A percentile compares a stretch with the other conserved stretches of the same genome.
These are phyloP conservation scores for Arthroderma sp. DNA, from an alignment of 2,329 filamentous ascomycete species.

Conservation along the genomic window DNA sequence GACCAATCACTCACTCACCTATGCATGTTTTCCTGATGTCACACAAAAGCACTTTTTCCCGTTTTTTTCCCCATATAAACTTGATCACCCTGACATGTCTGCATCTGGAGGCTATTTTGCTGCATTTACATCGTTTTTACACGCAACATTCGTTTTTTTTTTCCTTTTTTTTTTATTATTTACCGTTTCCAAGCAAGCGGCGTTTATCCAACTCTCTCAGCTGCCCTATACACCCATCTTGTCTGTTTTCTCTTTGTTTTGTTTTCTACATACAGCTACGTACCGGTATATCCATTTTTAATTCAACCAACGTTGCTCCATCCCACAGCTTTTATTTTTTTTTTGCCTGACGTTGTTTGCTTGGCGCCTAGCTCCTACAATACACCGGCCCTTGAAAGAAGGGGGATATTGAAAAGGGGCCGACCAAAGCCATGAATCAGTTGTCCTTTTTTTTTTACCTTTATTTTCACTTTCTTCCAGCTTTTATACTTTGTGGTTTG, in stretches of 20 bases:
- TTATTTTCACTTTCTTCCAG: no score
- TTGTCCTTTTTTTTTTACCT: no score
- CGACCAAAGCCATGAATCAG: no score
- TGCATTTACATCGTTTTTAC: neutral
- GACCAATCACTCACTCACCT: no score
- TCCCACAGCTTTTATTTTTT: neutral
- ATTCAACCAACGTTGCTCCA: neutral
- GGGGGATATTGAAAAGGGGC: no score
- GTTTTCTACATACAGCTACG: no score
- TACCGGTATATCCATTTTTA: no score
- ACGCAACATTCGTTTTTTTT: conserved; percentile 1
- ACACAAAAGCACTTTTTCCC: neutral
- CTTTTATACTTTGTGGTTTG: no score
- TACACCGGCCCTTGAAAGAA: no score
- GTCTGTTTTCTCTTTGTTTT: no score
- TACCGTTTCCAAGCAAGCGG: no score
- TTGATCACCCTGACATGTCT: neutral
- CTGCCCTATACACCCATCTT: neutral
- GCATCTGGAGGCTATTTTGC: conserved; percentile 5
- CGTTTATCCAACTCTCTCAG: neutral
- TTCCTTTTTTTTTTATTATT: neutral
- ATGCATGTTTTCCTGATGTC: neutral
- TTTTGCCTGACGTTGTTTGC: neutral
- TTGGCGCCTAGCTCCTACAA: neutral
- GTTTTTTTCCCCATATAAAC: neutral